Evolutionary conservation across 2,329 filamentous ascomycete genomes (phyloP).

Genomic region (Trichoderma arundinaceum): DNA sequence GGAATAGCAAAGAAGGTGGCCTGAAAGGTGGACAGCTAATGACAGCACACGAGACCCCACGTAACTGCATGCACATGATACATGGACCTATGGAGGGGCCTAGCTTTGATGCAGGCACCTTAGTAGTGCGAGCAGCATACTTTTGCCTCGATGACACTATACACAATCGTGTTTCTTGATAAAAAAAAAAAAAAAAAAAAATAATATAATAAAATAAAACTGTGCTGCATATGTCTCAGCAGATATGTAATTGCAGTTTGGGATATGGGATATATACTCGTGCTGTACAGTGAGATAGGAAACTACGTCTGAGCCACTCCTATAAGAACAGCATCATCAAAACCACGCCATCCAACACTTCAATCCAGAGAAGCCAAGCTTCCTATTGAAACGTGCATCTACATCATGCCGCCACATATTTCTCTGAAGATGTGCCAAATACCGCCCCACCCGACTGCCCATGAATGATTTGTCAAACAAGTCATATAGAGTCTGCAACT

Average conservation of each 20-base stretch:
- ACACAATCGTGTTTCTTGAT: background rate
- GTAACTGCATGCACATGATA: constrained; percentile 1
- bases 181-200: background rate
- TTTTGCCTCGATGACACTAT: too few species aligned
- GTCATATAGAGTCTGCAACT: constrained; percentile 7
- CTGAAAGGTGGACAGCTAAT: constrained; percentile 7
- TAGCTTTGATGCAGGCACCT: background rate
- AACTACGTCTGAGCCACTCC: too few species aligned
- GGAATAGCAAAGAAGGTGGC: background rate
- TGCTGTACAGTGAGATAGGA: too few species aligned
- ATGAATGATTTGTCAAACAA: constrained; percentile 12
- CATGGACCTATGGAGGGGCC: constrained; percentile 11
- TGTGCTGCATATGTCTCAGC: too few species aligned
- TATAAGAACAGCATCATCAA: background rate
- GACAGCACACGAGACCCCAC: constrained; percentile 19
- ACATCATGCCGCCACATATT: background rate
- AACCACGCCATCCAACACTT: constrained; percentile 10
- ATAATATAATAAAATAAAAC: too few species aligned
- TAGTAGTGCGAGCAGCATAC: too few species aligned
- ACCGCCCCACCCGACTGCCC: background rate
- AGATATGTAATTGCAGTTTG: too few species aligned
- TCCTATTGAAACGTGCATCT: background rate
- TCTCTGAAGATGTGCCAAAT: constrained; percentile 3
- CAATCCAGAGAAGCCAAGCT: background rate
- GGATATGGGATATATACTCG: too few species aligned